Evolutionary conservation across 192 early-diverging fungal genomes (phyloP).

Genomic region (Chytriomyces hyalinus): DNA sequence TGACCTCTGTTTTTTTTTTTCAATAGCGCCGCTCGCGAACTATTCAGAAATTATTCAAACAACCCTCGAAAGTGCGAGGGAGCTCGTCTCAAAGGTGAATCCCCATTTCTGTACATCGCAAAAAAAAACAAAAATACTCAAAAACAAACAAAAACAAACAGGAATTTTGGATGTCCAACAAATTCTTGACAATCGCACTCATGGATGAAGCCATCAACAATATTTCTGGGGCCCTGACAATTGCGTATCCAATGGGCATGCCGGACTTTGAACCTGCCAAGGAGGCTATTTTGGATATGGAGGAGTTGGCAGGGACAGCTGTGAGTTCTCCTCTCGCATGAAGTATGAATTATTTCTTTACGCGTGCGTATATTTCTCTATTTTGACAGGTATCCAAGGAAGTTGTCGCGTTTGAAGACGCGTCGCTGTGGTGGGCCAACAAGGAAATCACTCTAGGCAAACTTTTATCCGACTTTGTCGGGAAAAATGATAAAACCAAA

Average conservation of each 20-base stretch:
- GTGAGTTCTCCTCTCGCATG: constrained; percentile 36
- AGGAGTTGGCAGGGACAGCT: constrained; percentile 57
- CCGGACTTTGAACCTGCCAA: constrained; percentile 59
- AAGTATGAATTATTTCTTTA: background rate
- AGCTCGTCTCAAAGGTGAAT: constrained; percentile 37
- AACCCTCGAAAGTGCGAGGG: constrained; percentile 50
- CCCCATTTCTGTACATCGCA: background rate
- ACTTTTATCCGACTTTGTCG: constrained; percentile 56
- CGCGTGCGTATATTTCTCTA: background rate
- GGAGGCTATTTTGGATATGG: constrained; percentile 56
- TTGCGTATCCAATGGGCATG: constrained; percentile 62
- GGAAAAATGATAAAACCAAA: constrained; percentile 68
- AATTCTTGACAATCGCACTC: constrained; percentile 32
- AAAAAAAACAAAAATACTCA: background rate
- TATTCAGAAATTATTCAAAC: constrained; percentile 45
- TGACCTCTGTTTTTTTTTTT: constrained; percentile 2
- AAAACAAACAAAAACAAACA: background rate
- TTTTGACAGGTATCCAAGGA: constrained; percentile 33
- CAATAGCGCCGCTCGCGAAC: constrained; percentile 51
- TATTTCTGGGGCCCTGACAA: constrained; percentile 57
- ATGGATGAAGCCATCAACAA: constrained; percentile 49
- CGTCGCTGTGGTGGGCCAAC: constrained; percentile 63
- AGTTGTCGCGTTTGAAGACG: constrained; percentile 20
- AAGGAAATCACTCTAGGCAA: constrained; percentile 62
- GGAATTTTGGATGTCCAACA: constrained; percentile 50